phyloP scores from a whole-genome alignment of 805 yeast genomes.

The Candida stauntonica region DNA sequence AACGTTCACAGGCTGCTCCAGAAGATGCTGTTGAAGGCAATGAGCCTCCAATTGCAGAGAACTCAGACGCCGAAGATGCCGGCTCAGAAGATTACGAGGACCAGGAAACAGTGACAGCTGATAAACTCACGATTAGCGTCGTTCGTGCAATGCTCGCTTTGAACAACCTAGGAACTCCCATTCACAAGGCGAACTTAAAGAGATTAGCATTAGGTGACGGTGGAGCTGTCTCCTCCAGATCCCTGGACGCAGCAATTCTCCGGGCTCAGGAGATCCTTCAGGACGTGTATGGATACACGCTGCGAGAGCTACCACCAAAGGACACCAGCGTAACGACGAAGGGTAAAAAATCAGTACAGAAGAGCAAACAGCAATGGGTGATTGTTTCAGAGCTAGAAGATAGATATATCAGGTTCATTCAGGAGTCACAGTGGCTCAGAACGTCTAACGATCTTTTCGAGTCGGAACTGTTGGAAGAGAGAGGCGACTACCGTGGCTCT shows the following conservation, averaged over 20 bases:
- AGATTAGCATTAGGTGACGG: conserved; percentile 11
- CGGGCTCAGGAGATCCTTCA: conserved; percentile 6
- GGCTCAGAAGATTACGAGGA: background rate
- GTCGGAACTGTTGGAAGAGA: conserved; percentile 23
- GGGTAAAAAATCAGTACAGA: conserved; percentile 13
- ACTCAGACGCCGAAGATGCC: conserved; percentile 1
- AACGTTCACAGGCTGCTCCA: no score
- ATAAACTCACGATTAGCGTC: conserved; percentile 4
- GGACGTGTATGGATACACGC: conserved; percentile 12
- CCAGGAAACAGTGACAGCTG: background rate
- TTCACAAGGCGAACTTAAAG: conserved; percentile 14
- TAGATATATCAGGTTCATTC: conserved; percentile 13
- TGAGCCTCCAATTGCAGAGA: background rate
- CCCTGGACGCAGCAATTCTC: conserved; percentile 6
- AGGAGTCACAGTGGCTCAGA: conserved; percentile 17
- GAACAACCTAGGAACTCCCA: conserved; percentile 8
- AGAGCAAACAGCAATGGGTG: conserved; percentile 16
- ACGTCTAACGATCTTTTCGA: conserved; percentile 14
- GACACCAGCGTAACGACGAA: conserved; percentile 5
- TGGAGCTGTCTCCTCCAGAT: background rate
- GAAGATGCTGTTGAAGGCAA: background rate
- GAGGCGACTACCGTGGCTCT: conserved; percentile 23
- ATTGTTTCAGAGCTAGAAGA: conserved; percentile 15
- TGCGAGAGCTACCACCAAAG: conserved; percentile 15
- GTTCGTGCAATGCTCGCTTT: conserved; percentile 14